Conservation (phyloP, 2,329 filamentous ascomycete species). For the Metarhizium guizhouense region DNA sequence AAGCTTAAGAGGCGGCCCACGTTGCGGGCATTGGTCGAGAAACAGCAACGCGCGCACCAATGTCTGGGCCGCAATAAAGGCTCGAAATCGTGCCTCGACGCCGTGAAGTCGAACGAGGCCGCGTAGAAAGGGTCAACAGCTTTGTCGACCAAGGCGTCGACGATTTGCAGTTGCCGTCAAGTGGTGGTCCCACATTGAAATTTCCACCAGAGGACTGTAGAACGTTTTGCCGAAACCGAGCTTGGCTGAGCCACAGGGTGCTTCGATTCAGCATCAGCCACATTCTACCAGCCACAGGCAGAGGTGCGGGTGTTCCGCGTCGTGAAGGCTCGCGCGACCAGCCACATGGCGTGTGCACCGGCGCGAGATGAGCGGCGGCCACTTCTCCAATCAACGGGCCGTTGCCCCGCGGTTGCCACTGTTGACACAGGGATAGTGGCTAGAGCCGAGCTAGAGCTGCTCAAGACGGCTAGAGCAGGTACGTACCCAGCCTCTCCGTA, state of each 20-base stretch:
- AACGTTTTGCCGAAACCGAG: slow-evolving; percentile 15
- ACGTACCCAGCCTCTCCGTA: slow-evolving; percentile 10
- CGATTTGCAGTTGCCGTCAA: background rate
- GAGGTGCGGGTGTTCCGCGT: background rate
- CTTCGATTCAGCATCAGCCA: slow-evolving; percentile 1
- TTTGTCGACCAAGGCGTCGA: background rate
- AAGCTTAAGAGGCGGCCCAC: background rate
- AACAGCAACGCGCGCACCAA: background rate
- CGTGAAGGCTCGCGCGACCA: slow-evolving; percentile 13
- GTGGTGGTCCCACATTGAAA: slow-evolving; percentile 8
- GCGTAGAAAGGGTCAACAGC: background rate
- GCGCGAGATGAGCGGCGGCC: slow-evolving; percentile 11
- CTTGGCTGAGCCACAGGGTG: slow-evolving; percentile 10
- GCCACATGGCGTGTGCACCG: slow-evolving; percentile 17
- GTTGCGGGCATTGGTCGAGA: background rate
- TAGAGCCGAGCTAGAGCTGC: background rate
- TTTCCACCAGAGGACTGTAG: slow-evolving; percentile 16
- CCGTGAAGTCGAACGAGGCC: background rate
- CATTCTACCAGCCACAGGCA: slow-evolving; percentile 6
- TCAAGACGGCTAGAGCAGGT: slow-evolving; percentile 5
- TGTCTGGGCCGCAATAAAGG: background rate
- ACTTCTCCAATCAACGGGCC: slow-evolving; percentile 31
- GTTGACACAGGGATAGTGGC: slow-evolving; percentile 30
- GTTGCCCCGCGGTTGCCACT: slow-evolving; percentile 51
- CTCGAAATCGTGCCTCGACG: background rate